A percentile compares a stretch with the other conserved stretches of the same genome.
Conservation (phyloP, 768 basidiomycete genomes). For the Tephrocybe sp. region DNA sequence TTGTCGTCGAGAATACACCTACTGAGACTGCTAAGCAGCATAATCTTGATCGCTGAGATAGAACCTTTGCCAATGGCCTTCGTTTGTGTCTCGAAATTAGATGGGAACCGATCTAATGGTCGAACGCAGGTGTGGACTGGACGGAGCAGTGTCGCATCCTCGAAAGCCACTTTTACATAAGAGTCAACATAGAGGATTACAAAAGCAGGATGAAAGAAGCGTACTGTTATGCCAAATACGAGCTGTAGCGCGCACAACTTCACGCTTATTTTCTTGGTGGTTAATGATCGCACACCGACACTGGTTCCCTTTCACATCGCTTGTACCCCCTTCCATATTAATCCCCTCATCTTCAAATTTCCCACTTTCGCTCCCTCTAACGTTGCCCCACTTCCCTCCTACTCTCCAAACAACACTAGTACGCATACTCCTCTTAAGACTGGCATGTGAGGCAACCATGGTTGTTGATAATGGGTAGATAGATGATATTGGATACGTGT, state of each 20-base stretch:
- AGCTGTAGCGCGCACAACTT: slow-evolving; percentile 83
- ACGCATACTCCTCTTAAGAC: too few relatives aligned
- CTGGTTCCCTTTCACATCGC: too few relatives aligned
- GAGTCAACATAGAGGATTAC: not conserved
- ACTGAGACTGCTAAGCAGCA: slow-evolving; percentile 83
- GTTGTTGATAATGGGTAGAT: too few relatives aligned
- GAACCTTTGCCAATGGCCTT: slow-evolving; percentile 62
- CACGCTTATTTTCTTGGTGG: slow-evolving; percentile 91
- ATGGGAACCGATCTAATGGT: slow-evolving; percentile 84
- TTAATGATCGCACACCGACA: slow-evolving; percentile 89
- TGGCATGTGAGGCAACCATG: too few relatives aligned
- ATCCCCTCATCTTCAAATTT: too few relatives aligned
- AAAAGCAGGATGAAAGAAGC: slow-evolving; percentile 12
- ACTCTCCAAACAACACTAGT: too few relatives aligned
- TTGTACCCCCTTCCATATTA: too few relatives aligned
- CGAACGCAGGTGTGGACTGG: slow-evolving; percentile 88
- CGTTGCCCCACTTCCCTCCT: too few relatives aligned
- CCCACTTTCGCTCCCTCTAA: too few relatives aligned
- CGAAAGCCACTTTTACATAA: slow-evolving; percentile 68
- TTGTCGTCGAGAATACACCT: slow-evolving; percentile 15
- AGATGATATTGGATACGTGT: too few relatives aligned
- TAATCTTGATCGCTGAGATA: slow-evolving; percentile 74
- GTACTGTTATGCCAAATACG: slow-evolving; percentile 76
- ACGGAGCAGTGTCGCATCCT: slow-evolving; percentile 88
- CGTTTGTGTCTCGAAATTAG: slow-evolving; percentile 75